phyloP scores from a whole-genome alignment of 805 yeast species.

The Lachancea mirantina region DNA sequence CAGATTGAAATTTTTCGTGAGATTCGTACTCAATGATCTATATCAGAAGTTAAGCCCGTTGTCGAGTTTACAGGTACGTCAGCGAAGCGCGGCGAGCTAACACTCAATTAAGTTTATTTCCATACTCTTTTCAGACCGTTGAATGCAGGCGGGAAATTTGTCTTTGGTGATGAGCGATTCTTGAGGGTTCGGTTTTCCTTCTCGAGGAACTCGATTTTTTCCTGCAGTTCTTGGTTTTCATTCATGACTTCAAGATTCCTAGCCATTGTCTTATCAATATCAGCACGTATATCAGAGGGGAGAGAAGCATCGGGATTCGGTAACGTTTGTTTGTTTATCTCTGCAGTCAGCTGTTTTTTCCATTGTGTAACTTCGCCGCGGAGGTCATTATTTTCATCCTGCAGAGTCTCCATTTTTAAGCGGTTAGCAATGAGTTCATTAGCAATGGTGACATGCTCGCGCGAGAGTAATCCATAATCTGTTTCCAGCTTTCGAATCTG shows the following conservation, averaged over 20 bases:
- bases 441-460: slow-evolving; percentile 80
- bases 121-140: slow-evolving; percentile 7
- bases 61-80: too few relatives aligned
- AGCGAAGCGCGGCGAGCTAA: too few relatives aligned
- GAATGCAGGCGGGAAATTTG: slow-evolving; percentile 7
- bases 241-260: slow-evolving; percentile 62
- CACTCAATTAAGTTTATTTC: slow-evolving; percentile 2
- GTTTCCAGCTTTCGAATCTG: slow-evolving; percentile 70
- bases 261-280: slow-evolving; percentile 52
- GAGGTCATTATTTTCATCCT: slow-evolving; percentile 66
- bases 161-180: slow-evolving; percentile 13
- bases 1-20: too few relatives aligned
- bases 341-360: slow-evolving; percentile 33
- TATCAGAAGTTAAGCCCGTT: too few relatives aligned
- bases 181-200: slow-evolving; percentile 34
- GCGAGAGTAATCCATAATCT: slow-evolving; percentile 58
- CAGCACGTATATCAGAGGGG: slow-evolving; percentile 40
- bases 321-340: slow-evolving; percentile 22
- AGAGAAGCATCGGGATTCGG: slow-evolving; percentile 32
- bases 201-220: slow-evolving; percentile 40
- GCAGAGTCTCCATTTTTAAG: slow-evolving; percentile 62
- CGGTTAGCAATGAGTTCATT: slow-evolving; percentile 81
- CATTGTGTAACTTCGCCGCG: slow-evolving; percentile 42
- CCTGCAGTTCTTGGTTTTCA: slow-evolving; percentile 50
- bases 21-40: too few relatives aligned